Conservation (phyloP, 345 rosid genomes). For the Rhodamnia rubescens region DNA sequence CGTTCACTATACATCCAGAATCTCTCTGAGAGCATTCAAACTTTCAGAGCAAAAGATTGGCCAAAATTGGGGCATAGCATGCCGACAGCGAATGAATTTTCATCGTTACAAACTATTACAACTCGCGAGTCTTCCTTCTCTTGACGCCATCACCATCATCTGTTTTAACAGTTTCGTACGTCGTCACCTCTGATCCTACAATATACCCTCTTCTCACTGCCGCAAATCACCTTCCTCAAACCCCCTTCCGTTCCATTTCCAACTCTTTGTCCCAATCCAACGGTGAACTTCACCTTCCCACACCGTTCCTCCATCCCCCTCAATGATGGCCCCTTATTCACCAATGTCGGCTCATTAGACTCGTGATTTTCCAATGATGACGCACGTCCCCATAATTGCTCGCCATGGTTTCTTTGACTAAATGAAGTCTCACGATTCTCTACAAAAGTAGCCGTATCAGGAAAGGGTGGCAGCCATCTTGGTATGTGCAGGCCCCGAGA, state of each 20-base stretch:
- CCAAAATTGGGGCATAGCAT: background rate
- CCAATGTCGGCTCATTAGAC: background rate
- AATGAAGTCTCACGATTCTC: background rate
- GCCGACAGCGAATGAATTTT: background rate
- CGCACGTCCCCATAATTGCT: background rate
- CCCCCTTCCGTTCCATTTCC: background rate
- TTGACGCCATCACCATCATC: background rate
- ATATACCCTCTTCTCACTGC: background rate
- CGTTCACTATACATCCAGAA: background rate
- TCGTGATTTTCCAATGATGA: background rate
- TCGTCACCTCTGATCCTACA: background rate
- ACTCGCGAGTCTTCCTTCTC: background rate
- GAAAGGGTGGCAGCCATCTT: slow-evolving; percentile 27
- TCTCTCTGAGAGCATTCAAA: background rate
- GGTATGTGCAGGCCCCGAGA: slow-evolving; percentile 8
- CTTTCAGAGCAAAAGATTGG: background rate
- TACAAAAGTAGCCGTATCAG: slow-evolving; percentile 4
- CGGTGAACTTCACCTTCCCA: background rate
- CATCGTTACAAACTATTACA: background rate
- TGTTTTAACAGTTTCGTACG: background rate
- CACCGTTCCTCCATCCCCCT: background rate
- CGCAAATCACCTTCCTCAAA: background rate
- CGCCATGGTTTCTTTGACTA: background rate
- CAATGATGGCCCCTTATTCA: background rate
- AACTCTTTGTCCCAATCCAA: background rate